Evolutionary conservation across 1,284 basidiomycete species (phyloP).

Genomic region (Pseudozyma flocculosa): DNA sequence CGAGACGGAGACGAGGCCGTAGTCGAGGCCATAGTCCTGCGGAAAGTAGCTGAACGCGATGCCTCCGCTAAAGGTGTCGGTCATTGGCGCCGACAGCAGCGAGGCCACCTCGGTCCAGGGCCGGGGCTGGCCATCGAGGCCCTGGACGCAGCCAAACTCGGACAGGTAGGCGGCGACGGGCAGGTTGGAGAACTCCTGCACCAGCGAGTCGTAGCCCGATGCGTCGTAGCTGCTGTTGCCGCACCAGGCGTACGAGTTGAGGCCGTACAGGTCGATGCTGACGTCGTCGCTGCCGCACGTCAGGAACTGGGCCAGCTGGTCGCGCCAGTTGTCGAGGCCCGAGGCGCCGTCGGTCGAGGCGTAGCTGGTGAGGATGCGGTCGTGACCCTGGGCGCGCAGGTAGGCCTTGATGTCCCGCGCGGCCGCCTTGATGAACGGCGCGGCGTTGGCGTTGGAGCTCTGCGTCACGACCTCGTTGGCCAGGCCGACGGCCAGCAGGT

Average conservation of each 20-base stretch:
- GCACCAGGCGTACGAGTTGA: constrained; percentile 66
- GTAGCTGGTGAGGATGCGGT: constrained; percentile 75
- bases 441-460: constrained; percentile 66
- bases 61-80: constrained; percentile 80
- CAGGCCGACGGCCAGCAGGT: constrained; percentile 68
- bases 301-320: constrained; percentile 74
- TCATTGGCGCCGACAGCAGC: constrained; percentile 73
- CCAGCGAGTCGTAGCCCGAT: constrained; percentile 62
- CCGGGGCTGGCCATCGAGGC: constrained; percentile 68
- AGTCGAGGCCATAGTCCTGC: constrained; percentile 67
- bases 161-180: constrained; percentile 85
- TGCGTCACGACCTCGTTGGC: constrained; percentile 81
- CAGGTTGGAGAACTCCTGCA: constrained; percentile 61
- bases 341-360: constrained; percentile 76
- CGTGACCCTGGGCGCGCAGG: constrained; percentile 66
- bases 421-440: constrained; percentile 84
- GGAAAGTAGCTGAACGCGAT: constrained; percentile 69
- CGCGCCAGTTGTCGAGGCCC: constrained; percentile 50
- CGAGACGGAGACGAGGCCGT: constrained; percentile 79
- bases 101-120: constrained; percentile 77
- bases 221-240: constrained; percentile 67
- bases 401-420: constrained; percentile 84
- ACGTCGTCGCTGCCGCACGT: constrained; percentile 73
- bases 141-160: constrained; percentile 71
- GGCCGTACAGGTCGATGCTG: constrained; percentile 78